These are phyloP conservation scores for Camellia japonica DNA, from an alignment of 148 eudicot genomes.

Conservation along the genomic window DNA sequence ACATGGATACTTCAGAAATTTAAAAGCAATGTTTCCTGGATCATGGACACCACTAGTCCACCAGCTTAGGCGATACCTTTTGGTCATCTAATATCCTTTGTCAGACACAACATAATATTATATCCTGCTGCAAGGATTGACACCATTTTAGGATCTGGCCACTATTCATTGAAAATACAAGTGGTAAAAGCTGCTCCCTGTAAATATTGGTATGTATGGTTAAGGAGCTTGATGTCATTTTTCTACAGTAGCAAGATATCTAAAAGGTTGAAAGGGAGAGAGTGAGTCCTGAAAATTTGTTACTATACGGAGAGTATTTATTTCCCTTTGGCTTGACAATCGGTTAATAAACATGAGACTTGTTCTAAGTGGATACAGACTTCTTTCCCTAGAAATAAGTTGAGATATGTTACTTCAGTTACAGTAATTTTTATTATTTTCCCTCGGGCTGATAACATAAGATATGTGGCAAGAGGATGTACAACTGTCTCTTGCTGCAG, in stretches of 20 bases:
- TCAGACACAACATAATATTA: not conserved
- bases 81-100: not conserved
- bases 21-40: not conserved
- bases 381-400: not conserved
- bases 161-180: not conserved
- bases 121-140: not conserved
- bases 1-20: too few species aligned
- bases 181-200: not conserved
- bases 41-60: not conserved
- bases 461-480: too few species aligned
- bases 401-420: not conserved
- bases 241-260: not conserved
- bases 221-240: not conserved
- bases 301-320: not conserved
- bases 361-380: not conserved
- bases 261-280: not conserved
- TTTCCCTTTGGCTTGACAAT: not conserved
- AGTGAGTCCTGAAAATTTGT: not conserved
- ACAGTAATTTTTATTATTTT: not conserved
- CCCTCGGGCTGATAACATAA: not conserved
- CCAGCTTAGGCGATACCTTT: conserved; percentile 7
- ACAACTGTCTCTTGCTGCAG: not conserved
- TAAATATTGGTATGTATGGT: not conserved
- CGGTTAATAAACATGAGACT: not conserved
- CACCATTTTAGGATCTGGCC: not conserved